Percentiles rank a stretch among this genome's conserved stretches.
Conservation (phyloP, 2,329 filamentous ascomycete genomes). For the Aureobasidium melanogenum region DNA sequence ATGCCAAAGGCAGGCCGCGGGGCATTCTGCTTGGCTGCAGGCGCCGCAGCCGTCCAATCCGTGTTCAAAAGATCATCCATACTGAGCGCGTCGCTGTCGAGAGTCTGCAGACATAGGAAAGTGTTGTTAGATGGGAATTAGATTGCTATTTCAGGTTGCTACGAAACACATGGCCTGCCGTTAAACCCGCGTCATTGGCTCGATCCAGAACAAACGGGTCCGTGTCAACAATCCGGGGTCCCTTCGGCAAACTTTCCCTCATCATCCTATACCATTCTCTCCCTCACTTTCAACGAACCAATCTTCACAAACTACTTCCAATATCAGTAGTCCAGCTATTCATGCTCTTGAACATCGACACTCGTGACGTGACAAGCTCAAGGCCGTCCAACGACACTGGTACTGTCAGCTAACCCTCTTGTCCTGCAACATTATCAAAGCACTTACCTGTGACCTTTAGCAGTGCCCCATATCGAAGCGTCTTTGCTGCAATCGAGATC, state of each 20-base stretch:
- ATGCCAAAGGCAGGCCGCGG: slow-evolving; percentile 18
- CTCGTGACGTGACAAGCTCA: neutral
- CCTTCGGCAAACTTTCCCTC: neutral
- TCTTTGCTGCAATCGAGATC: slow-evolving; percentile 1
- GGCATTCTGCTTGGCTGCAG: slow-evolving; percentile 2
- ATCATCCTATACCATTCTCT: neutral
- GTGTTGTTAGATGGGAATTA: neutral
- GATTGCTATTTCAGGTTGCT: slow-evolving; percentile 7
- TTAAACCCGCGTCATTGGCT: slow-evolving; percentile 9
- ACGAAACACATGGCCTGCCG: slow-evolving; percentile 2
- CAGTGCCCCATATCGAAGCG: neutral
- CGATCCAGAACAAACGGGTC: neutral
- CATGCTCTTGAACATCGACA: neutral
- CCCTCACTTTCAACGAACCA: neutral
- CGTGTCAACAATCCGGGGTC: neutral
- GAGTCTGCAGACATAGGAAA: slow-evolving; percentile 4
- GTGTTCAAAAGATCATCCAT: slow-evolving; percentile 44
- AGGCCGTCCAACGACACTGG: neutral
- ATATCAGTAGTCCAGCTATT: neutral
- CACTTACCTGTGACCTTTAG: slow-evolving; percentile 4
- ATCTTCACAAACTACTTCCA: neutral
- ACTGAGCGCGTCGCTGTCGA: slow-evolving; percentile 5
- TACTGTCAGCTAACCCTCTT: neutral
- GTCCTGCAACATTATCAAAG: neutral
- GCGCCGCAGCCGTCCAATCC: slow-evolving; percentile 31